Evolutionary conservation across 148 eudicot species (phyloP), one percentile per base, ranked within the genome.

Genomic region (Chenopodium berlandieri): DNA sequence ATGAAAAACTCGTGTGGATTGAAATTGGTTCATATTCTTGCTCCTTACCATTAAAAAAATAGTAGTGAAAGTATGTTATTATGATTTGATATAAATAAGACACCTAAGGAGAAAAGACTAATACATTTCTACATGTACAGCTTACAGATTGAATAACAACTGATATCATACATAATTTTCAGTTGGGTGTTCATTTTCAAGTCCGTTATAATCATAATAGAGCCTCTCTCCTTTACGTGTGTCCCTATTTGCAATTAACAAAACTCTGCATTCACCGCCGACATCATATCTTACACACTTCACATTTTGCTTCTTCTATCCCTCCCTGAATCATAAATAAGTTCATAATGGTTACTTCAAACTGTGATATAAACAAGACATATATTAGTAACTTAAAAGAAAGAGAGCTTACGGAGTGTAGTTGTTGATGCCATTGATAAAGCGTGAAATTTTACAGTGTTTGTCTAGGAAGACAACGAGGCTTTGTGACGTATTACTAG

Each of bases 391-490:
- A 27, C 23, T 68, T 46, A 48, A 66, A 70, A 27, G 66, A 68
- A 63, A 46, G 86, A 69, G 66, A 78, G 85, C 95, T 84, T 89
- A 96, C 99, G 86, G 89, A 47, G 96, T 89, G 78, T 92, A 85
- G 82, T 96, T 96, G 83, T 96, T 96, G 86, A 27, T 27, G 27
- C 27, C 27, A 27, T 27, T 27, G 27, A 27, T 27, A 27, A 27
- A 27, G 27, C 27, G 98, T 63, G 99, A 97, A 75, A 96, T 94
- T 77, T 94, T 96, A 46, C 99, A 91, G 2, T 85, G 88, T 82
- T 92, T 96, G 86, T 96, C 99, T 10, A 98, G 99, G 81, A 98
- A 96, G 19, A 96, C 90, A 48, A 96, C 99, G 32, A 96, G 97
- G 81, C 92, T 88, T 80, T 89, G 87, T 7, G 90, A 90, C 54